Percentiles rank a stretch among this genome's conserved stretches.
These are phyloP conservation scores for Exsudoporus floridanus DNA, from an alignment of 1,284 basidiomycete species.

Conservation along the genomic window DNA sequence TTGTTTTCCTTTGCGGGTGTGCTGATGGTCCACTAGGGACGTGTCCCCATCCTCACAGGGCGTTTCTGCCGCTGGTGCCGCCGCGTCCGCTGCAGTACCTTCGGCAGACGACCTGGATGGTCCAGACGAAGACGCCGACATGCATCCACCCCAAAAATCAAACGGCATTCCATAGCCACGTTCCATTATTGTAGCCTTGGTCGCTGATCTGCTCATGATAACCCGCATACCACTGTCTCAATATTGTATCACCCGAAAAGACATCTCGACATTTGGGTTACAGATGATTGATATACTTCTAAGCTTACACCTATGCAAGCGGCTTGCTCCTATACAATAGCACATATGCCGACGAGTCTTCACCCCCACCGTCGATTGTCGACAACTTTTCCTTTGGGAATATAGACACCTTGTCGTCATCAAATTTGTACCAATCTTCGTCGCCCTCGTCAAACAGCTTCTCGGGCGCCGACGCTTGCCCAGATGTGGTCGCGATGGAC, in stretches of 20 bases:
- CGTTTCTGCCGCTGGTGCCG: constrained; percentile 59
- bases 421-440: constrained; percentile 87
- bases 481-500: constrained; percentile 2
- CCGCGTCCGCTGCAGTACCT: constrained; percentile 75
- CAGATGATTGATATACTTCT: constrained; percentile 21
- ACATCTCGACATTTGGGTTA: constrained; percentile 11
- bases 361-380: constrained; percentile 84
- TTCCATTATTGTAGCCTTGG: background rate
- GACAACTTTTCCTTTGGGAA: constrained; percentile 82
- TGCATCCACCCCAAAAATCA: constrained; percentile 17
- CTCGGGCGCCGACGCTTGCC: constrained; percentile 12
- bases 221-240: constrained; percentile 16
- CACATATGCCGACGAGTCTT: constrained; percentile 84
- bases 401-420: constrained; percentile 87
- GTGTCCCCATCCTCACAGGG: constrained; percentile 55
- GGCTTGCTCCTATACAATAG: constrained; percentile 68
- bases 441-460: constrained; percentile 49
- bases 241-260: background rate
- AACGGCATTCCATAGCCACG: constrained; percentile 29
- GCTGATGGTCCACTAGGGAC: constrained; percentile 50
- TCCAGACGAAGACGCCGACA: constrained; percentile 28
- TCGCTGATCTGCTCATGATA: constrained; percentile 15
- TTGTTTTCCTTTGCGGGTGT: background rate
- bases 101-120: constrained; percentile 69
- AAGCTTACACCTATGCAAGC: constrained; percentile 20